A percentile compares a stretch with the other conserved stretches of the same genome.
These are phyloP conservation scores for Rubia tinctorum DNA, from an alignment of 305 asterid species.

Conservation along the genomic window DNA sequence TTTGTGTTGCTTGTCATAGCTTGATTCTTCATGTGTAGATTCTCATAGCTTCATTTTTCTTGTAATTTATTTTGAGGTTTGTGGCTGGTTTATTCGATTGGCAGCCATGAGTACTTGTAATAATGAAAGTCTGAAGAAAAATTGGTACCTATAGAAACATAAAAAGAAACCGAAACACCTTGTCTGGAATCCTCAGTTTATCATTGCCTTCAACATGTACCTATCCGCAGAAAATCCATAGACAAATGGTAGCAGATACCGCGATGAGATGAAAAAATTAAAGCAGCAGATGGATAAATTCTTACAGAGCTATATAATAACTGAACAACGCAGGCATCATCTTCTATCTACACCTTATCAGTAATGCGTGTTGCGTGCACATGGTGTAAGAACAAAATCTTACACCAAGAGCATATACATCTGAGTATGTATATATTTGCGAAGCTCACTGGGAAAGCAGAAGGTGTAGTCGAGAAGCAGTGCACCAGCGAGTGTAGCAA, in stretches of 20 bases:
- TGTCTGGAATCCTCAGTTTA: not conserved
- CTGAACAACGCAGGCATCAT: not conserved
- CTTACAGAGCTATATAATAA: not conserved
- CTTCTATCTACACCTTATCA: not conserved
- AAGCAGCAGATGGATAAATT: no score
- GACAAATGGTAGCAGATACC: no score
- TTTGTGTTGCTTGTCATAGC: conserved; percentile 31
- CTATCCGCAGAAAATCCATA: not conserved
- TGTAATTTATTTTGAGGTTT: conserved; percentile 32
- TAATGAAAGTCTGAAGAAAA: conserved; percentile 20
- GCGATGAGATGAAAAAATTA: no score
- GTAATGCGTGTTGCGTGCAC: not conserved
- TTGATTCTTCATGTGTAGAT: conserved; percentile 50
- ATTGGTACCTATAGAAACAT: conserved; percentile 8
- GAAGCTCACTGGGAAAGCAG: not conserved
- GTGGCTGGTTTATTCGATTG: conserved; percentile 31
- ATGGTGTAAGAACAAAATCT: not conserved
- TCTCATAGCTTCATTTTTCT: conserved; percentile 30
- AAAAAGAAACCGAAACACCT: not conserved
- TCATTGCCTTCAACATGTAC: not conserved
- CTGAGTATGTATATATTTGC: not conserved
- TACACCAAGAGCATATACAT: not conserved
- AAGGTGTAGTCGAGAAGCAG: conserved; percentile 51
- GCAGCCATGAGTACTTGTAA: conserved; percentile 24
- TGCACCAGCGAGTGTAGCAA: conserved; percentile 68